Base-by-base conservation (phyloP, 768 basidiomycete species). In the Panellus pusillus region DNA sequence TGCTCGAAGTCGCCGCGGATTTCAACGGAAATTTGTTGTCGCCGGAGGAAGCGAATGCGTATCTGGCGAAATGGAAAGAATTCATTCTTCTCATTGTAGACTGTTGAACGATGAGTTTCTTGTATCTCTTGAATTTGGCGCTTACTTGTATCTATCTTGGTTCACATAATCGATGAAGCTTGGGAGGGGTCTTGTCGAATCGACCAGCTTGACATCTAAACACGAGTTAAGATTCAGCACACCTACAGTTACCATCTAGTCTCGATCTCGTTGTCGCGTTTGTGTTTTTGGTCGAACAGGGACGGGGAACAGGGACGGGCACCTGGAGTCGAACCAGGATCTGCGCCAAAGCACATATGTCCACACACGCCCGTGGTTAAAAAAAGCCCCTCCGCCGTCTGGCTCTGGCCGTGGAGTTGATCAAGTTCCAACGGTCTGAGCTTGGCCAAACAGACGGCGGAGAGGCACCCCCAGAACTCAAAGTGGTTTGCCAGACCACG, bases 1-100 rank as follows among this genome's bases (percentile, higher is more conserved):
- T 47, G 8, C 47, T 67, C 18, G 58, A 59, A 13, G 57, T 67
- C 24, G 59, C 61, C n/a, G 63, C 61, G 9, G 68, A 68, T 47
- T 66, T 45, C 45, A 69, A 69, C 42, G 55, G 29, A 17, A 64
- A 61, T 15, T 11, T 53, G 14, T 45, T 60, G n/a, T 47, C 53
- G 2, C 28, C 29, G 17, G 54, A 52, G 6, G 58, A 54, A 5
- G 59, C 52, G 8, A 39, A 38, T 19, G 41, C 9, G 9, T 55
- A 64, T 20, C 19, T 63, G 42, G 44, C 29, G 4, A 61, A 56
- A 32, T 60, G 72, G 73, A 52, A 52, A 27, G 51, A 52, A 27
- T 52, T 52, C 29, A 32, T 46, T 43, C 45, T 40, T 32, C 39
- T 39, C 27, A 24, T 52, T n/a, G n/a, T 52, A 37, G 15, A 39